Conservation (phyloP, 208 protist genomes). For the Leishmania mexicana region DNA sequence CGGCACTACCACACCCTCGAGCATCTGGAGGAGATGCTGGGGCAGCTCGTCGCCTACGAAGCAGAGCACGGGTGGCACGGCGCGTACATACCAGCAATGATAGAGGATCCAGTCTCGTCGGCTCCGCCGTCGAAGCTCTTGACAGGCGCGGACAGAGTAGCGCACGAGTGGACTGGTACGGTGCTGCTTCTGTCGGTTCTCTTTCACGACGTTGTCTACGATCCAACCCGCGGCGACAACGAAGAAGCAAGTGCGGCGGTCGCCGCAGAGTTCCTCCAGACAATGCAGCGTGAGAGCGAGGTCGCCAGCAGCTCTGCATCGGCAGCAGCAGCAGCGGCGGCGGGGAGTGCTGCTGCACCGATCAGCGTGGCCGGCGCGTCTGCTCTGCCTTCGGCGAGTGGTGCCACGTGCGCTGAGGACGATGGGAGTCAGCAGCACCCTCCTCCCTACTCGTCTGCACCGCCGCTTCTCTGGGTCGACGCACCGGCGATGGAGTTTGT, state of each 20-base stretch:
- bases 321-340: background rate
- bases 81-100: conserved; percentile 15
- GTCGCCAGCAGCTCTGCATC: background rate
- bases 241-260: conserved; percentile 62
- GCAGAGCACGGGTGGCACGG: conserved; percentile 18
- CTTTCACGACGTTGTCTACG: conserved; percentile 85
- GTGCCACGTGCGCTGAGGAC: background rate
- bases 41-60: conserved; percentile 29
- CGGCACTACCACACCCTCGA: conserved; percentile 75
- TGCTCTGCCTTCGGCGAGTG: background rate
- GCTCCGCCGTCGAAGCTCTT: background rate
- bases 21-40: conserved; percentile 69
- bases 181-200: conserved; percentile 67
- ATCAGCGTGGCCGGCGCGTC: background rate
- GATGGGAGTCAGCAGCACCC: background rate
- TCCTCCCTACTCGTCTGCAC: background rate
- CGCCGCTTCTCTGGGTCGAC: conserved; percentile 24
- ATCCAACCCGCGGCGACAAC: conserved; percentile 61
- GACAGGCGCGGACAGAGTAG: background rate
- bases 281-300: conserved; percentile 17
- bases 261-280: conserved; percentile 41
- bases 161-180: conserved; percentile 28
- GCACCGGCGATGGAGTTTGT: conserved; percentile 18
- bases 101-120: background rate
- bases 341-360: background rate